These are phyloP conservation scores for Alternaria dauci DNA, from an alignment of 2,329 filamentous ascomycete genomes.

Conservation along the genomic window DNA sequence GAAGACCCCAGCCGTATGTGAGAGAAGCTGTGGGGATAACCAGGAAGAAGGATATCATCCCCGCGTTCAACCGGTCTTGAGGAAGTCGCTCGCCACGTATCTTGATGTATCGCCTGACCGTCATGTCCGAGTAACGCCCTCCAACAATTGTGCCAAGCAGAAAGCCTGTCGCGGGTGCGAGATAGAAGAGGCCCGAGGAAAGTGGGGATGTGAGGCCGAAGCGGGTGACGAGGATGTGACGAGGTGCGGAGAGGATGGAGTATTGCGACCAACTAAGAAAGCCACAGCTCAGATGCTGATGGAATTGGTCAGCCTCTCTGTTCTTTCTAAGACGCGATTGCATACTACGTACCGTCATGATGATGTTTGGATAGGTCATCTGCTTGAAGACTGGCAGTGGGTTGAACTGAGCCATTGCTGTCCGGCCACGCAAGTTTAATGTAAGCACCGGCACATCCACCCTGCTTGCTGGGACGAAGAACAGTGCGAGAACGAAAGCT, in stretches of 20 bases:
- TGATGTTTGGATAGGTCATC: too few species aligned
- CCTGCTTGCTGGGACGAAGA: too few species aligned
- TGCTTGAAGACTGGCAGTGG: too few species aligned
- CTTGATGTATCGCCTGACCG: neutral
- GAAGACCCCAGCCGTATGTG: neutral
- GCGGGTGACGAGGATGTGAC: neutral
- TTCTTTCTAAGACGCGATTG: too few species aligned
- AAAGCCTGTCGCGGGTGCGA: neutral
- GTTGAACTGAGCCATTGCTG: too few species aligned
- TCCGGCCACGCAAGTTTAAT: too few species aligned
- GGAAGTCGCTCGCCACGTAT: neutral
- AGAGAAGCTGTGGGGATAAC: neutral
- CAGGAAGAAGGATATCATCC: neutral
- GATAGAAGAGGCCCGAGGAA: neutral
- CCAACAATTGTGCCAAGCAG: neutral
- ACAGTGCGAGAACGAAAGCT: too few species aligned
- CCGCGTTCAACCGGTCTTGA: neutral
- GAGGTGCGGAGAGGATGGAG: neutral
- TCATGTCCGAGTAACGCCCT: neutral
- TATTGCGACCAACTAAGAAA: conserved; percentile 2
- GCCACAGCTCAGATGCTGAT: neutral
- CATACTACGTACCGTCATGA: too few species aligned
- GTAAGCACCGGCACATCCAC: too few species aligned
- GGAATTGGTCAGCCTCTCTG: too few species aligned
- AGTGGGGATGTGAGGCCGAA: neutral